phyloP scores from a whole-genome alignment of 169 alveolate genomes.

The Plasmodium gaboni region DNA sequence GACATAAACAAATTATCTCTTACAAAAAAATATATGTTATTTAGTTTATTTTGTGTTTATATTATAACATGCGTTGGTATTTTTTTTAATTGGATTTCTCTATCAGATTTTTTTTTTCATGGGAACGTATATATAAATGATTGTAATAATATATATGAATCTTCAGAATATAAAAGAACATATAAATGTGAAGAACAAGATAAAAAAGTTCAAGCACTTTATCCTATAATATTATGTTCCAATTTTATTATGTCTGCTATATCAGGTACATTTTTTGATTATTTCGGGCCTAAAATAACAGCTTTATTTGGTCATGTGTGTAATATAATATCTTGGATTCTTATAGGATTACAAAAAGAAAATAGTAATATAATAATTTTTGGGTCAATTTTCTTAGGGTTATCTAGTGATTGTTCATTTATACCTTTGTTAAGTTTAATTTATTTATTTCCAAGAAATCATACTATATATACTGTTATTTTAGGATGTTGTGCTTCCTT shows the following conservation, averaged over 20 bases:
- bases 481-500: slow-evolving; percentile 71
- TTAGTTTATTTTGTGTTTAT: slow-evolving; percentile 46
- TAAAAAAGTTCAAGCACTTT: slow-evolving; percentile 80
- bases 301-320: slow-evolving; percentile 79
- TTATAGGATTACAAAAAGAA: slow-evolving; percentile 65
- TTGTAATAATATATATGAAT: slow-evolving; percentile 3
- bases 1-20: slow-evolving; percentile 46
- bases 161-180: background rate
- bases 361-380: slow-evolving; percentile 35
- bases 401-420: slow-evolving; percentile 59
- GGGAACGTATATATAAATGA: slow-evolving; percentile 58
- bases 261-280: slow-evolving; percentile 79
- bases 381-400: slow-evolving; percentile 48
- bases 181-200: slow-evolving; percentile 81
- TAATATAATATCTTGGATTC: slow-evolving; percentile 78
- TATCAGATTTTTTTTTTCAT: slow-evolving; percentile 58
- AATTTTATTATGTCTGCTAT: slow-evolving; percentile 79
- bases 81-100: slow-evolving; percentile 67
- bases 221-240: slow-evolving; percentile 76
- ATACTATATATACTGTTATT: slow-evolving; percentile 63
- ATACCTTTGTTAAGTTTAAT: slow-evolving; percentile 57
- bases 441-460: slow-evolving; percentile 58
- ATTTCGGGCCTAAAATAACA: slow-evolving; percentile 79
- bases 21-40: slow-evolving; percentile 28
- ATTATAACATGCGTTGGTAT: slow-evolving; percentile 64